Percentiles rank a stretch among this genome's conserved stretches.
Conservation (phyloP, 2,329 filamentous ascomycete genomes). For the Colletotrichum coccodes region DNA sequence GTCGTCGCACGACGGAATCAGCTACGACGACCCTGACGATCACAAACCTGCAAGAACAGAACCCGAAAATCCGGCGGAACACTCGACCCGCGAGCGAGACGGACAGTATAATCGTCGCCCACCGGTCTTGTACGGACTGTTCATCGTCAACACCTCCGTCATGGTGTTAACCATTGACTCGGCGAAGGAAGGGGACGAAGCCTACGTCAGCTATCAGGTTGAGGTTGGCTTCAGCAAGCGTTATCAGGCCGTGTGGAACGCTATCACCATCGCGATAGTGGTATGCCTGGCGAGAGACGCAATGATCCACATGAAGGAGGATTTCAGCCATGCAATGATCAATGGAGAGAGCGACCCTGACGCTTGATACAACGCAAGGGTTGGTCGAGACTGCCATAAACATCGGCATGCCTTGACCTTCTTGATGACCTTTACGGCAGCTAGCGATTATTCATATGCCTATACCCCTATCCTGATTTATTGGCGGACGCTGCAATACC, state of each 20-base stretch:
- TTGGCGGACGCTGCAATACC: slow-evolving; percentile 19
- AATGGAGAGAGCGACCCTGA: slow-evolving; percentile 51
- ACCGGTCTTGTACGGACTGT: slow-evolving; percentile 55
- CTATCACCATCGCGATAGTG: slow-evolving; percentile 51
- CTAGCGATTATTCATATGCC: slow-evolving; percentile 13
- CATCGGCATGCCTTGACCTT: background rate
- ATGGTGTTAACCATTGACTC: slow-evolving; percentile 53
- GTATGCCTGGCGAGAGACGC: slow-evolving; percentile 53
- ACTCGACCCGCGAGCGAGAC: no score
- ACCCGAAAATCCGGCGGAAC: background rate
- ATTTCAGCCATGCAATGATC: slow-evolving; percentile 45
- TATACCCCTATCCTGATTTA: slow-evolving; percentile 23
- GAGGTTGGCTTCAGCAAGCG: slow-evolving; percentile 50
- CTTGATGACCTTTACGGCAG: background rate
- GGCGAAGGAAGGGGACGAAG: slow-evolving; percentile 43
- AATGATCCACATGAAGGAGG: slow-evolving; percentile 43
- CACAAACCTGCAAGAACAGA: background rate
- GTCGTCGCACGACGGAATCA: background rate
- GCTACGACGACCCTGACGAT: background rate
- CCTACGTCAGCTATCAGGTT: slow-evolving; percentile 55
- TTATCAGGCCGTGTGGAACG: slow-evolving; percentile 56
- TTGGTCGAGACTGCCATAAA: background rate
- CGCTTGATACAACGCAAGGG: slow-evolving; percentile 38
- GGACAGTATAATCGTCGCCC: slow-evolving; percentile 35
- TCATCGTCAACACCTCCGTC: slow-evolving; percentile 51